phyloP scores from a whole-genome alignment of 768 basidiomycete genomes.

The Lepiota venenata region DNA sequence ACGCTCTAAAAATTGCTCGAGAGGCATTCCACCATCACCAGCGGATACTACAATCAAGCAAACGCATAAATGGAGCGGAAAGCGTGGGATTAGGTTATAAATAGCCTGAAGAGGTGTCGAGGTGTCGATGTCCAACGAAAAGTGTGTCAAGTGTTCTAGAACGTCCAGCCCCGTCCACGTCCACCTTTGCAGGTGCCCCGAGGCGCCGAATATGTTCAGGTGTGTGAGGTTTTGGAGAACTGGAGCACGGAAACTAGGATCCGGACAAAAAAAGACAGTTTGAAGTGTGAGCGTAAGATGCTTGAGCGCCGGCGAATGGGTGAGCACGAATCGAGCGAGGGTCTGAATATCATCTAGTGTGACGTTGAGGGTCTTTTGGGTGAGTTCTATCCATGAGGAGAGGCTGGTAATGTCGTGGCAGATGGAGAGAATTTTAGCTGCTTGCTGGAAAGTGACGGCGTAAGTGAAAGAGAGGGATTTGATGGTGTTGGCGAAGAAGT shows the following conservation, averaged over 20 bases:
- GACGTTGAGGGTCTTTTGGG: not conserved
- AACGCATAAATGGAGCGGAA: not conserved
- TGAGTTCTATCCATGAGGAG: not conserved
- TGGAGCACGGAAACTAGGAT: conserved; percentile 4
- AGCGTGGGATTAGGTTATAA: conserved; percentile 1
- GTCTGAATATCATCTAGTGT: conserved; percentile 3
- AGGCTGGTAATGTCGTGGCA: conserved; percentile 5
- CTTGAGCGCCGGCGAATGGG: not conserved
- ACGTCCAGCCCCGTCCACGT: not conserved
- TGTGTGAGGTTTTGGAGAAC: conserved; percentile 5
- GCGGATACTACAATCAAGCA: conserved; percentile 3
- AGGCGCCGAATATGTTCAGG: conserved; percentile 5
- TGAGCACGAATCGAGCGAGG: conserved; percentile 1
- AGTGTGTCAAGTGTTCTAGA: conserved; percentile 6
- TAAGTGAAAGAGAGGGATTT: conserved; percentile 10
- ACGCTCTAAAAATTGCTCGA: not conserved
- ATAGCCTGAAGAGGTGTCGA: not conserved
- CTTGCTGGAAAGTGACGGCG: conserved; percentile 9
- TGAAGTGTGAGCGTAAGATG: conserved; percentile 5
- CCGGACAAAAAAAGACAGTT: conserved; percentile 5
- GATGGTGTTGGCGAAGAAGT: not conserved
- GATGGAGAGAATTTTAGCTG: conserved; percentile 3
- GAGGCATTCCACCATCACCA: not conserved
- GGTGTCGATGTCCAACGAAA: conserved; percentile 8
- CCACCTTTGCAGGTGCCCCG: conserved; percentile 6